Evolutionary conservation across 331 rosid species (phyloP).

Genomic region (Stylosanthes scabra): DNA sequence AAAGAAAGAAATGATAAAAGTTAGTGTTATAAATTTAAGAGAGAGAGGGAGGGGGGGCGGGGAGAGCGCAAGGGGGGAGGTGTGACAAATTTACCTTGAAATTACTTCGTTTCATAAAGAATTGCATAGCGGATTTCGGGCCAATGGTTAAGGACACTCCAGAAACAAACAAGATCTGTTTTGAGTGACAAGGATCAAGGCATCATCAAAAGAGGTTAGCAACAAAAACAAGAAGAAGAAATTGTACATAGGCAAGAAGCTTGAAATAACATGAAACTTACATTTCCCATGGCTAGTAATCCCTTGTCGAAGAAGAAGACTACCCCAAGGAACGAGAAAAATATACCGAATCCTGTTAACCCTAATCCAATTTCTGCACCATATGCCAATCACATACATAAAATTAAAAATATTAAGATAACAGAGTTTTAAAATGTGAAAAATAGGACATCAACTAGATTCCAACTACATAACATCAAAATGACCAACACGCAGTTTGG

Average conservation of each 20-base stretch:
- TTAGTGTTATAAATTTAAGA: slow-evolving; percentile 15
- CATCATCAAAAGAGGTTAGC: slow-evolving; percentile 31
- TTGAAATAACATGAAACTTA: slow-evolving; percentile 49
- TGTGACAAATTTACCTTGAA: slow-evolving; percentile 63
- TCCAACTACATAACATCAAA: slow-evolving; percentile 21
- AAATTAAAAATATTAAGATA: slow-evolving; percentile 37
- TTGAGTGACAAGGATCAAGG: slow-evolving; percentile 44
- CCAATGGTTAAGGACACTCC: slow-evolving; percentile 97
- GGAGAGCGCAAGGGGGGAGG: not conserved
- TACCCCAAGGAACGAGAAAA: slow-evolving; percentile 88
- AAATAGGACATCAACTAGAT: slow-evolving; percentile 12
- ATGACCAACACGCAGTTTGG: not conserved
- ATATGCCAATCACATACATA: slow-evolving; percentile 41
- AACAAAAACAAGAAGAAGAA: slow-evolving; percentile 25
- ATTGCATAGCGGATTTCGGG: slow-evolving; percentile 88
- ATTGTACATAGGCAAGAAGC: slow-evolving; percentile 19
- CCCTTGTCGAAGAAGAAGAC: slow-evolving; percentile 97
- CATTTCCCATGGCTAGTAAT: slow-evolving; percentile 98
- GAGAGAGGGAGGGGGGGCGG: slow-evolving; percentile 8
- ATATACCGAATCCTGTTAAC: slow-evolving; percentile 93
- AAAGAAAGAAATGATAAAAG: slow-evolving; percentile 12
- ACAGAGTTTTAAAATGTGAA: slow-evolving; percentile 1
- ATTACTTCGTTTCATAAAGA: slow-evolving; percentile 94
- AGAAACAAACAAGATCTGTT: slow-evolving; percentile 93
- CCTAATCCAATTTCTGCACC: slow-evolving; percentile 95